Percentiles rank a stretch among this genome's conserved stretches.
phyloP scores from a whole-genome alignment of 2,329 filamentous ascomycete species.

The Neurospora crassa region DNA sequence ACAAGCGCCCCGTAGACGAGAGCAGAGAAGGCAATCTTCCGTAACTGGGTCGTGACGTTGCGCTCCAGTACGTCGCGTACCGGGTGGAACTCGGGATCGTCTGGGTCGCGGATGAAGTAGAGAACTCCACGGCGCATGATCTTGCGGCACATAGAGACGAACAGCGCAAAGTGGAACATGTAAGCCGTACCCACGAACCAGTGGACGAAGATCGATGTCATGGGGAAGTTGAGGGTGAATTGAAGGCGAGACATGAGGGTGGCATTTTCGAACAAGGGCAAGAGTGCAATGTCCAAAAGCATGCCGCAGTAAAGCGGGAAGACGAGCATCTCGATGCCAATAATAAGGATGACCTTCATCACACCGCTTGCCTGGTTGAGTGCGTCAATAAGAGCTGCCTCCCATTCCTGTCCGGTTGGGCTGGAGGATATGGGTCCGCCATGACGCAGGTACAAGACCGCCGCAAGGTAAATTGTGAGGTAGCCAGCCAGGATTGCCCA shows the following conservation, averaged over 20 bases:
- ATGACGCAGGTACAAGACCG: conserved; percentile 69
- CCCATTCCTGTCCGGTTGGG: conserved; percentile 50
- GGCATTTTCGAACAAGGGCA: conserved; percentile 79
- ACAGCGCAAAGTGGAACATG: conserved; percentile 99
- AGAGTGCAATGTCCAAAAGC: conserved; percentile 75
- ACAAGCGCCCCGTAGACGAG: conserved; percentile 92
- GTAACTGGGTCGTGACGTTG: conserved; percentile 81
- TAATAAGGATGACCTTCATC: conserved; percentile 95
- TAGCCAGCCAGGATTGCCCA: conserved; percentile 78
- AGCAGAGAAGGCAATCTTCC: conserved; percentile 93
- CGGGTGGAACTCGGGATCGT: conserved; percentile 96
- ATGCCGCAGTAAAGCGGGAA: conserved; percentile 95
- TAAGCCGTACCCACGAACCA: conserved; percentile 99
- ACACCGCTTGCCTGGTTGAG: conserved; percentile 92
- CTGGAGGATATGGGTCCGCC: conserved; percentile 57
- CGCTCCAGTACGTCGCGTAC: conserved; percentile 94
- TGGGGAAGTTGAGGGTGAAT: conserved; percentile 69
- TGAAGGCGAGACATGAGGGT: conserved; percentile 66
- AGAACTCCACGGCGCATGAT: conserved; percentile 92
- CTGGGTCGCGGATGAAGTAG: conserved; percentile 96
- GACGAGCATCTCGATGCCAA: conserved; percentile 96
- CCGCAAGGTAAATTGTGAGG: conserved; percentile 60
- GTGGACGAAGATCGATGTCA: conserved; percentile 91
- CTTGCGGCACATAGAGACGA: conserved; percentile 97
- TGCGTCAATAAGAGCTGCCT: conserved; percentile 70